Base-by-base conservation (phyloP, 768 basidiomycete genomes). In the Chalciporus pseudorubinellus region DNA sequence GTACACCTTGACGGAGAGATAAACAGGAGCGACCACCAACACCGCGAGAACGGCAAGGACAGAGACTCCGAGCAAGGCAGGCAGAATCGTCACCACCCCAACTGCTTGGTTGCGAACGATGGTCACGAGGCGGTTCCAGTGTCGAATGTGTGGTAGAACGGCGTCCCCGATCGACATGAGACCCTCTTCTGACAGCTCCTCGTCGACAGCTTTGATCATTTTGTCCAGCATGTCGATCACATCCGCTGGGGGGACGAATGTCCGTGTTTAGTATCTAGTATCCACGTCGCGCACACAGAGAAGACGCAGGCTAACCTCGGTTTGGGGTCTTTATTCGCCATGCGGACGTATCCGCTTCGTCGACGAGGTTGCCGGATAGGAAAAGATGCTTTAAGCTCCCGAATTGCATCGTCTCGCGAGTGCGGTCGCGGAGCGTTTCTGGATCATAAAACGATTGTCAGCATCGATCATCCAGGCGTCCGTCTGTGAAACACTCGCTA, bases 21-120 rank as follows among this genome's bases (percentile, higher is more conserved):
- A 50, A 20, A 54, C n/a, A 3, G 63, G 63, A 13, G 46, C 1
- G 21, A 48, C 16, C 1, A 54, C 13, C 3, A 53, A 18, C 12
- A 51, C 45, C 3, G 53, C 55, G 6, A 62, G 53, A 26, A 59
- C 9, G 2, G 58, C 60, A 11, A 64, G 31, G 0, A 41, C 46
- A 0, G 63, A 64, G n/a, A 65, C 51, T 6, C 63, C 63, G 6
- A 65, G 40, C 5, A 58, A 4, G 6, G 40, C 50, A 14, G 62
- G 57, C 20, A 64, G 41, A 36, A 54, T n/a, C 2, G 46, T 48
- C 11, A 59, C 21, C 3, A 18, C 48, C 1, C 16, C 34, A 12
- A 60, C 46, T 4, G 44, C 4, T 38, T 38, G 38, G 14, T 53
- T 24, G n/a, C 52, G 49, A 18, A 60, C 12, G 7, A 55, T 1